Evolutionary conservation across 2,329 filamentous ascomycete genomes (phyloP).

Genomic region (Colletotrichum sp.): DNA sequence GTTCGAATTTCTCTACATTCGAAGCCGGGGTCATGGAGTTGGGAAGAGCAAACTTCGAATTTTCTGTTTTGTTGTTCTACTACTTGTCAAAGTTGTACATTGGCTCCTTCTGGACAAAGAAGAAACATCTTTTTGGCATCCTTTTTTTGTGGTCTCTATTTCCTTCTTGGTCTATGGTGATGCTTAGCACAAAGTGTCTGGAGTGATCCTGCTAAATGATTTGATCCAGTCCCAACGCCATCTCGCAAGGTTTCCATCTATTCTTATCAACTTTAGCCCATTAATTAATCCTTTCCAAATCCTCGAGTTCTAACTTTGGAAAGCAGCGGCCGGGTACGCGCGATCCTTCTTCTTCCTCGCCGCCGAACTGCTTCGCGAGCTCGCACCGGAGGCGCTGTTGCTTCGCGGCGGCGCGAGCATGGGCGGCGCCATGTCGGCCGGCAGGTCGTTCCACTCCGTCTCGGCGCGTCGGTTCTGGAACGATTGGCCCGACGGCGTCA

Average conservation of each 20-base stretch:
- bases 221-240: not conserved
- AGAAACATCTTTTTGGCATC: constrained; percentile 1
- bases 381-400: constrained; percentile 42
- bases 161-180: not conserved
- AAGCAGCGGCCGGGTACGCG: constrained; percentile 67
- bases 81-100: not conserved
- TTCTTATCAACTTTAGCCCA: not conserved
- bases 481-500: constrained; percentile 42
- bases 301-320: constrained; percentile 27
- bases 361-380: constrained; percentile 61
- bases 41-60: not conserved
- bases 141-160: not conserved
- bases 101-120: constrained; percentile 3
- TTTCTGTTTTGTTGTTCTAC: not conserved
- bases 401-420: constrained; percentile 29
- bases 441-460: constrained; percentile 71
- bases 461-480: constrained; percentile 65
- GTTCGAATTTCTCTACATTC: not conserved
- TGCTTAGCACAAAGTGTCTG: not conserved
- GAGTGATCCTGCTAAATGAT: not conserved
- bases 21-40: not conserved
- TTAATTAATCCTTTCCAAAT: not conserved
- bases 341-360: constrained; percentile 64
- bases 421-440: constrained; percentile 56
- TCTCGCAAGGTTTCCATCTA: not conserved